Base-by-base conservation (phyloP, 2,329 filamentous ascomycete genomes). In the Phialophora expanda region DNA sequence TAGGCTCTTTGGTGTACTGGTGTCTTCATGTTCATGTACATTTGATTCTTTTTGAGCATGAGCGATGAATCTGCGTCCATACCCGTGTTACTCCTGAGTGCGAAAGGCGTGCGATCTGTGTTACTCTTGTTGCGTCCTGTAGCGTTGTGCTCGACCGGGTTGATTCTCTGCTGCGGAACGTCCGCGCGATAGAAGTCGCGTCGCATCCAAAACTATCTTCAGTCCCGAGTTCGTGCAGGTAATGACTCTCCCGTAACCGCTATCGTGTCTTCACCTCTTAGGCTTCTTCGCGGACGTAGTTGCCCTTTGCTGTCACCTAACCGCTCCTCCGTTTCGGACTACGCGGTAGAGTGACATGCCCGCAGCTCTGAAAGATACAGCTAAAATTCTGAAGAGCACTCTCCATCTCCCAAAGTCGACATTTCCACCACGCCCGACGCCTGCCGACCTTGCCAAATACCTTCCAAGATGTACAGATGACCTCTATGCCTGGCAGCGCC, bases 401-500 rank as follows among this genome's bases (percentile, higher is more conserved):
- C 78, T 93, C 76, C 89, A 86, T 79, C 84, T 95, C 73, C 91
- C 91, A 66, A 89, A 88, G 75, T 90, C 90, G 56, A 86, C 83
- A 53, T 91, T 94, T 73, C 89, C 89, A 30, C 77, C 80, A 11
- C 79, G 81, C 48, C 79, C 81, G 44, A 74, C 78, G 30, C 75
- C 76, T 24, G 74, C 77, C 67, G 82, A 85, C 69, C 81, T 81
- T 69, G 73, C 78, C 20, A 81, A 81, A 76, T 84, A 95, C 78
- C 85, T 96, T 55, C 84, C 86, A 74, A 84, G 87, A 86, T 95
- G 90, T 78, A 89, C 92, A 78, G 91, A 97, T 80, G 89, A 93
- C 60, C 85, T 97, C 14, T 99, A 98, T 81, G 81, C 86, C 74
- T 97, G 93, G 93, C 95, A 99, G 82, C 83, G 84, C 68, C 76